Base-by-base conservation (phyloP, 805 yeast species). In the Candida lessepsii region DNA sequence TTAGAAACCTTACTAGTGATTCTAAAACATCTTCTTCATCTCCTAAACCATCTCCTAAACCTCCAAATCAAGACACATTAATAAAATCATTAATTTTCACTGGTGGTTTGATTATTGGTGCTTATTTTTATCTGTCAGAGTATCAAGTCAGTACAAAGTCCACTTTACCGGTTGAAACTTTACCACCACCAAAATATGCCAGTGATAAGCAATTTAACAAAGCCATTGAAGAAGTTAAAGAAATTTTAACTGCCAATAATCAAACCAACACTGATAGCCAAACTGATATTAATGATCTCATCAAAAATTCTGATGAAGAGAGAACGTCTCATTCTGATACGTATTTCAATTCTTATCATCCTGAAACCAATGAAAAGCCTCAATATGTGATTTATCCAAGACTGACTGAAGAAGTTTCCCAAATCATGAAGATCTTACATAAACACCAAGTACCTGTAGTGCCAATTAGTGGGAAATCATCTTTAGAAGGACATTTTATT, bases 391-490 rank as follows among this genome's bases (percentile, higher is more conserved):
- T 78, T 2, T 85, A 73, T 51, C 90, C 91, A 1, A 71, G 70
- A 23, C 61, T 74, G 43, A 82, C 89, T 0, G 79, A 81, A 44
- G 79, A 84, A 45, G 88, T 86, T 0, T 78, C 87, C 0, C 59
- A 65, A 15, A 70, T 86, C 9, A 61, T 84, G 63, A 78, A 78
- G 49, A 63, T 83, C 5, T 80, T 86, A 40, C 79, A 83, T 52
- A 67, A 73, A 46, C 72, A 77, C 53, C 63, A 58, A 26, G 71
- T 86, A 3, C 91, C 95, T 4, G 78, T 85, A 41, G 79, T 86
- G n/a, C 89, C 93, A 1, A 83, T 63, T 43, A 76, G 87, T 1
- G 95, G 93, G 8, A 87, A 87, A 21, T 80, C 93, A 0, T 82
- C 91, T 0, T 63, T 86, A 29, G 95, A 86, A 57, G 95, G 93